Evolutionary conservation across 2,329 filamentous ascomycete species (phyloP).

Genomic region (Rhinocladiella similis): DNA sequence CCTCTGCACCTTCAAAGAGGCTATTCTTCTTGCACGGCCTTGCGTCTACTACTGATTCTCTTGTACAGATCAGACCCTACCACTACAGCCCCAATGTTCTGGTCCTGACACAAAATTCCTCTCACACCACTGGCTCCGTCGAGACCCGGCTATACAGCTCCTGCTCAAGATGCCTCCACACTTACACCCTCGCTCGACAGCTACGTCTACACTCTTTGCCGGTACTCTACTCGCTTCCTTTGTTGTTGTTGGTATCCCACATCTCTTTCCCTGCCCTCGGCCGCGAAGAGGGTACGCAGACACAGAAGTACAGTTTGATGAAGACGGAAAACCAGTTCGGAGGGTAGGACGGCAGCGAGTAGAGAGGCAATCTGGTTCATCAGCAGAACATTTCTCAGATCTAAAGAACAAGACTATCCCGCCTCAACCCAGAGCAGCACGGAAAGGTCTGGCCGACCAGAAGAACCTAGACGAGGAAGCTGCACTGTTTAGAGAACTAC

Average conservation of each 20-base stretch:
- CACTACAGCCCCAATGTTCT: no score
- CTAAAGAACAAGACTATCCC: slow-evolving; percentile 30
- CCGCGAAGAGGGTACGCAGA: slow-evolving; percentile 75
- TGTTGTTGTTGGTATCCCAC: slow-evolving; percentile 86
- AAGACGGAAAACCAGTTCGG: slow-evolving; percentile 45
- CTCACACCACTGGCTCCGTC: no score
- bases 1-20: no score
- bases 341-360: slow-evolving; percentile 31
- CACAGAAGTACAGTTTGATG: slow-evolving; percentile 47
- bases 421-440: slow-evolving; percentile 23
- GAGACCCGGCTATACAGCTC: no score
- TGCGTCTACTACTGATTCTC: no score
- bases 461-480: slow-evolving; percentile 41
- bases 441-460: slow-evolving; percentile 3
- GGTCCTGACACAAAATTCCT: no score
- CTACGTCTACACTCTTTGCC: slow-evolving; percentile 91
- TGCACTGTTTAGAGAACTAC: slow-evolving; percentile 44
- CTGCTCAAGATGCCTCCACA: slow-evolving; percentile 51
- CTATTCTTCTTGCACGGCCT: no score
- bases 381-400: slow-evolving; percentile 35
- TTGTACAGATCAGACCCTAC: no score
- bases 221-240: slow-evolving; percentile 89
- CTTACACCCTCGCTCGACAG: slow-evolving; percentile 88
- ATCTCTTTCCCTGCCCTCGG: slow-evolving; percentile 87
- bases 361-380: slow-evolving; percentile 40